A percentile compares a stretch with the other conserved stretches of the same genome.
Conservation (phyloP, 352 stramenopile genomes). For the Globisporangium emineosum region DNA sequence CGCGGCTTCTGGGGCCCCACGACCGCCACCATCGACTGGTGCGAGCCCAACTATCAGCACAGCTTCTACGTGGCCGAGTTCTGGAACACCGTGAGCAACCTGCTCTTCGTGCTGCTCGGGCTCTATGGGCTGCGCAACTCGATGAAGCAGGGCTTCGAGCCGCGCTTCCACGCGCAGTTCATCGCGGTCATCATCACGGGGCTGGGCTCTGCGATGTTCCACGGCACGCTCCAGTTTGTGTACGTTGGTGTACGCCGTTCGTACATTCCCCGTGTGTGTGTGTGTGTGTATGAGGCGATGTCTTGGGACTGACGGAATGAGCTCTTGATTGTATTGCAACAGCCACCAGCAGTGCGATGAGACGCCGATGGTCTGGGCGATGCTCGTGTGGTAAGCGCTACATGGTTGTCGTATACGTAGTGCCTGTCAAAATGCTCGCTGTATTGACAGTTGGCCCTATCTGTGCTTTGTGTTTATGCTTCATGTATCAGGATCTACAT, state of each 20-base stretch:
- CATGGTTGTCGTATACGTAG: background rate
- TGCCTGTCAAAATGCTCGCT: background rate
- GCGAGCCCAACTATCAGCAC: conserved; percentile 80
- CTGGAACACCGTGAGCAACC: conserved; percentile 86
- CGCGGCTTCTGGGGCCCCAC: conserved; percentile 60
- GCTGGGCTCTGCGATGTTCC: conserved; percentile 81
- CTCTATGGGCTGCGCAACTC: conserved; percentile 68
- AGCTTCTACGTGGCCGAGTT: conserved; percentile 84
- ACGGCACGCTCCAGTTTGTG: conserved; percentile 79
- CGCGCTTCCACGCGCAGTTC: conserved; percentile 73
- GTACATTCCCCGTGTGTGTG: background rate
- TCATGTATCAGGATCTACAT: conserved; percentile 61
- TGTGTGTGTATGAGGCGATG: background rate
- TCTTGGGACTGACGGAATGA: background rate
- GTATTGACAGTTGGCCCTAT: background rate
- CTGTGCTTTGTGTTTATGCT: background rate
- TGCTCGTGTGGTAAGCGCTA: conserved; percentile 54
- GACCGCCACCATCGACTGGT: conserved; percentile 86
- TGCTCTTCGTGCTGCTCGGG: conserved; percentile 71
- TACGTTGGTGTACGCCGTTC: conserved; percentile 21
- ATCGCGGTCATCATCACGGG: conserved; percentile 77
- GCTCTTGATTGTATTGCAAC: background rate
- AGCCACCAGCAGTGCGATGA: conserved; percentile 80
- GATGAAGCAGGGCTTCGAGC: conserved; percentile 68
- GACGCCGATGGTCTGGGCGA: conserved; percentile 84